Evolutionary conservation across 2,329 filamentous ascomycete species (phyloP).

Genomic region (Fusarium continuum): DNA sequence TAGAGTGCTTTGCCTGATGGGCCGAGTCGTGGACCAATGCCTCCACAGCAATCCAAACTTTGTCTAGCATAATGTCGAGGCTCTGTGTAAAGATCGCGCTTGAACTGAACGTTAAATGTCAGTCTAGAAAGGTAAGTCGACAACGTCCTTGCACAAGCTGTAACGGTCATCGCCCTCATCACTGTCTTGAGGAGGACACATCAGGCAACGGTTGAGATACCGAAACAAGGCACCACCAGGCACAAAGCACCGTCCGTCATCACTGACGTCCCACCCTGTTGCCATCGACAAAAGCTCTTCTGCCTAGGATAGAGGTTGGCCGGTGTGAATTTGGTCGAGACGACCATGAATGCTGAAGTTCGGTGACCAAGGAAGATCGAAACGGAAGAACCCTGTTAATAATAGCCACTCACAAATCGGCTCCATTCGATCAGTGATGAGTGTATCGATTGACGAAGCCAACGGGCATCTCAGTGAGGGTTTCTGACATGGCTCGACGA

Average conservation of each 20-base stretch:
- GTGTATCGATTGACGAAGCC: slow-evolving; percentile 33
- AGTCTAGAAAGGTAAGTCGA: slow-evolving; percentile 22
- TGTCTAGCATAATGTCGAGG: slow-evolving; percentile 7
- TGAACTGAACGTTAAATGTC: slow-evolving; percentile 20
- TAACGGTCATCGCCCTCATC: slow-evolving; percentile 24
- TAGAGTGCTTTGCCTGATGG: slow-evolving; percentile 23
- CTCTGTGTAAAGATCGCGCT: slow-evolving; percentile 9
- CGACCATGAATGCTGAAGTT: slow-evolving; percentile 6
- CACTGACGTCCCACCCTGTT: slow-evolving; percentile 33
- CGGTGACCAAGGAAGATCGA: slow-evolving; percentile 13
- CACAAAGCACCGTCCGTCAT: slow-evolving; percentile 31
- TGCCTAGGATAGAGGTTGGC: slow-evolving; percentile 33
- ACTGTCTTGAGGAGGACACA: slow-evolving; percentile 18
- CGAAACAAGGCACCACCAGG: slow-evolving; percentile 32
- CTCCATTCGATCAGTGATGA: slow-evolving; percentile 32
- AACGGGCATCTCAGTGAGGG: slow-evolving; percentile 23
- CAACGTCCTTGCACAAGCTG: slow-evolving; percentile 29
- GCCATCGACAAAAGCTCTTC: slow-evolving; percentile 13
- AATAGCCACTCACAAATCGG: slow-evolving; percentile 28
- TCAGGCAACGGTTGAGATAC: slow-evolving; percentile 18
- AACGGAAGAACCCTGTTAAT: slow-evolving; percentile 33
- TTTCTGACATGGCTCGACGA: slow-evolving; percentile 24
- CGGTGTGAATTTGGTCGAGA: slow-evolving; percentile 30
- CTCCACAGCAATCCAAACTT: slow-evolving; percentile 21
- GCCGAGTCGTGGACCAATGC: slow-evolving; percentile 27